Conservation (phyloP, 2,329 filamentous ascomycete genomes). For the Epichloe coenophiala region DNA sequence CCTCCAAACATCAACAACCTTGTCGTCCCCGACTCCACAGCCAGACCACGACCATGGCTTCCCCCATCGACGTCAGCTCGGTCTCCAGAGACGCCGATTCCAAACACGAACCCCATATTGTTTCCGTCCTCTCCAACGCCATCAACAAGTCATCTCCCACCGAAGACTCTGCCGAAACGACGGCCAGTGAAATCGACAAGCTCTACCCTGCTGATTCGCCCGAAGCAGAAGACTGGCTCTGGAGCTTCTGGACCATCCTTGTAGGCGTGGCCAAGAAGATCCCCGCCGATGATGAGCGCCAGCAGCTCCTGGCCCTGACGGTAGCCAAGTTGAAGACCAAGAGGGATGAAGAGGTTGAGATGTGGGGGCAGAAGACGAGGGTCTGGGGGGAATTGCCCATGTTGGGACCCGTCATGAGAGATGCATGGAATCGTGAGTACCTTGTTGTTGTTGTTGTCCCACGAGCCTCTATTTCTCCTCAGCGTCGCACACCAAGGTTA, state of each 20-base stretch:
- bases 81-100: constrained; percentile 1
- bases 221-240: constrained; percentile 15
- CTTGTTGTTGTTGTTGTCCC: neutral
- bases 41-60: constrained; percentile 1
- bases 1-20: neutral
- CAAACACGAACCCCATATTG: constrained; percentile 9
- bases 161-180: constrained; percentile 8
- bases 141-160: constrained; percentile 10
- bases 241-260: constrained; percentile 16
- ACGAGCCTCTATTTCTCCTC: neutral
- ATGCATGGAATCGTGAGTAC: constrained; percentile 17
- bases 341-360: constrained; percentile 12
- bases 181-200: constrained; percentile 14
- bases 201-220: constrained; percentile 10
- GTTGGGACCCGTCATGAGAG: constrained; percentile 16
- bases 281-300: constrained; percentile 14
- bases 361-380: constrained; percentile 14
- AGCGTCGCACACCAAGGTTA: neutral
- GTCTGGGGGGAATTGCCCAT: constrained; percentile 20
- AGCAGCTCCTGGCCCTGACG: constrained; percentile 12
- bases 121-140: constrained; percentile 12
- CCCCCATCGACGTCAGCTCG: constrained; percentile 2
- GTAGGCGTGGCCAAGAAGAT: constrained; percentile 13
- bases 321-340: constrained; percentile 12
- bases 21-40: neutral